A percentile compares a stretch with the other conserved stretches of the same genome.
Evolutionary conservation across 345 rosid genomes (phyloP).

Genomic region (Gossypioides kirkii): DNA sequence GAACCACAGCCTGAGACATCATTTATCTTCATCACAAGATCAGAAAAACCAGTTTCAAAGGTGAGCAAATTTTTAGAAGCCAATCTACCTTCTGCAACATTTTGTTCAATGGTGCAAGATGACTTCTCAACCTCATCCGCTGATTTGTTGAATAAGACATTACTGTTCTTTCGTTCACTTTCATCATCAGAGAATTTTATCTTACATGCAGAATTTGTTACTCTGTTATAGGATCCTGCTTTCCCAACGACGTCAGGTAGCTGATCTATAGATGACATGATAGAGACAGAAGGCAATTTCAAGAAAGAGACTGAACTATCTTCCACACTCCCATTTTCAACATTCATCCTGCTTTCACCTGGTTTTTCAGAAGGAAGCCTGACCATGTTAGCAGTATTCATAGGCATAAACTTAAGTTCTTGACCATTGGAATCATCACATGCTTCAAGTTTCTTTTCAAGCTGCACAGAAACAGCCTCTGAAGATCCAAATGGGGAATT

Average conservation of each 20-base stretch:
- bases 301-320: constrained; percentile 19
- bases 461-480: constrained; percentile 20
- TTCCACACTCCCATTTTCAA: constrained; percentile 15
- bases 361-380: constrained; percentile 24
- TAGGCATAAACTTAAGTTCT: constrained; percentile 26
- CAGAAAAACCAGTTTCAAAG: constrained; percentile 16
- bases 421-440: constrained; percentile 28
- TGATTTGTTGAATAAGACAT: constrained; percentile 20
- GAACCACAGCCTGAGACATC: constrained; percentile 28
- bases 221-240: constrained; percentile 16
- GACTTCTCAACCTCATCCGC: constrained; percentile 25
- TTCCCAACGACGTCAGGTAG: constrained; percentile 20
- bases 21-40: constrained; percentile 24
- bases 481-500: constrained; percentile 29
- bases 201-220: constrained; percentile 17
- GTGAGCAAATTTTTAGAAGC: constrained; percentile 20
- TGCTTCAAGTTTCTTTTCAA: constrained; percentile 34
- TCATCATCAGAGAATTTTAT: constrained; percentile 21
- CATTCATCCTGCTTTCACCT: constrained; percentile 15
- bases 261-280: constrained; percentile 11
- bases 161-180: constrained; percentile 19
- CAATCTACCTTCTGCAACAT: constrained; percentile 20
- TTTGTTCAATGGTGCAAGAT: constrained; percentile 22
- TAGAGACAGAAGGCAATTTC: constrained; percentile 17
- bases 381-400: constrained; percentile 18